Base-by-base conservation (phyloP, 208 protist species). In the Crithidia fasciculata region DNA sequence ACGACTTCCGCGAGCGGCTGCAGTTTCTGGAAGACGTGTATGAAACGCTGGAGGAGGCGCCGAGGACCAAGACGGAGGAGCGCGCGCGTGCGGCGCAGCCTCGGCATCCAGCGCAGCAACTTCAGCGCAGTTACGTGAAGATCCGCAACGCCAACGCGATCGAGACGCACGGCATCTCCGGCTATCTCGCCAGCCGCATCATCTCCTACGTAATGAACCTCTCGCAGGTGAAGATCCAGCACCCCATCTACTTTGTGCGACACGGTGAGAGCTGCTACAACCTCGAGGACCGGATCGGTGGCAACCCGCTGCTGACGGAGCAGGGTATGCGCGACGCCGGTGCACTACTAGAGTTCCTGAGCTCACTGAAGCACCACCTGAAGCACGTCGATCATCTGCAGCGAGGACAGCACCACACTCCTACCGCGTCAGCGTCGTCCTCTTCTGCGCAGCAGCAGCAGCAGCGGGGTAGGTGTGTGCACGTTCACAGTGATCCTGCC, bases 161-260 rank as follows among this genome's bases (percentile, higher is more conserved):
- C 41, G 86, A 94, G 60, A 83, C 83, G 2, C 82, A 92, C 74
- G 87, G 90, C 62, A 76, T 96, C n/a, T 79, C 64, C 5, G 92
- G 92, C 44, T 95, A 91, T 69, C 70, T 87, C 6, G 83, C 85
- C 13, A 90, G 84, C 62, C 88, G 87, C 59, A 95, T 96, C 68
- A 76, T 96, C 15, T 91, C 81, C 2, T 96, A 87, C 76, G 80
- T 92, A n/a, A 91, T 95, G 89, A 96, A 92, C 73, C 68, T 97
- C 13, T 89, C 90, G 8, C 88, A 94, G 77, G 61, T 77, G 12
- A 96, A 94, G 77, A 86, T 96, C 2, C 89, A 91, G 65, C 90
- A 94, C 58, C 93, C 93, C 45, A 97, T 97, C 60, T 97, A 91
- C 80, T 97, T 97, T 80, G 74, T 93, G 8, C 89, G 89, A 5